Conservation (phyloP, 495 filamentous ascomycete genomes). For the Parachaetomium inaequale region DNA sequence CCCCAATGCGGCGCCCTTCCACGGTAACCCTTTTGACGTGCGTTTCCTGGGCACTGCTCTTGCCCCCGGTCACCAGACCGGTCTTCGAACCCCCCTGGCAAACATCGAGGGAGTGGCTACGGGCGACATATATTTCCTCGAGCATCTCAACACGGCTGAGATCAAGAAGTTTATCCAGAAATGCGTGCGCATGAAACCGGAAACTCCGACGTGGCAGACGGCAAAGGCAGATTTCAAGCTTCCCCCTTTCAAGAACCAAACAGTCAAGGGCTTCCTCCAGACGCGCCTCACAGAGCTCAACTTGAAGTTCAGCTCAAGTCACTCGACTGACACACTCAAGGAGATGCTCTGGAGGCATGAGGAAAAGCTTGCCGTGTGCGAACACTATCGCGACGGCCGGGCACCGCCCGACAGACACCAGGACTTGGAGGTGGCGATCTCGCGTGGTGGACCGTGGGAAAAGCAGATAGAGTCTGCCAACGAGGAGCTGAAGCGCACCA, state of each 20-base stretch:
- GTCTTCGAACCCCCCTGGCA: neutral
- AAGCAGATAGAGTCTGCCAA: slow-evolving; percentile 1
- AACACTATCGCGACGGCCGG: slow-evolving; percentile 20
- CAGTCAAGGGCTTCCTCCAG: neutral
- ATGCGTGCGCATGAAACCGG: neutral
- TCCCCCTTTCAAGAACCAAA: neutral
- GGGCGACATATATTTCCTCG: neutral
- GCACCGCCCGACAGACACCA: slow-evolving; percentile 9
- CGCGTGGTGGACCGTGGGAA: no score
- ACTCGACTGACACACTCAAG: neutral
- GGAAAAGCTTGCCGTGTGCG: neutral
- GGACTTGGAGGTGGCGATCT: neutral
- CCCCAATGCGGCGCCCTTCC: neutral
- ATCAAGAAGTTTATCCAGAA: neutral
- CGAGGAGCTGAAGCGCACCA: slow-evolving; percentile 16
- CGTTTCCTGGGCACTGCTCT: neutral
- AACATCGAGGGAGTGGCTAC: neutral
- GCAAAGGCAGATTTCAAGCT: neutral
- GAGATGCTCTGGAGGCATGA: slow-evolving; percentile 11
- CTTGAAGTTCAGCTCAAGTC: slow-evolving; percentile 2
- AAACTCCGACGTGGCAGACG: neutral
- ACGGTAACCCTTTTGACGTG: neutral
- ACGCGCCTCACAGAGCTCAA: slow-evolving; percentile 8
- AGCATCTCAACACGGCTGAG: neutral
- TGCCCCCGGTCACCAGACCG: neutral